phyloP scores from a whole-genome alignment of 2,329 filamentous ascomycete species.

The Beauveria scarabaeidicola region DNA sequence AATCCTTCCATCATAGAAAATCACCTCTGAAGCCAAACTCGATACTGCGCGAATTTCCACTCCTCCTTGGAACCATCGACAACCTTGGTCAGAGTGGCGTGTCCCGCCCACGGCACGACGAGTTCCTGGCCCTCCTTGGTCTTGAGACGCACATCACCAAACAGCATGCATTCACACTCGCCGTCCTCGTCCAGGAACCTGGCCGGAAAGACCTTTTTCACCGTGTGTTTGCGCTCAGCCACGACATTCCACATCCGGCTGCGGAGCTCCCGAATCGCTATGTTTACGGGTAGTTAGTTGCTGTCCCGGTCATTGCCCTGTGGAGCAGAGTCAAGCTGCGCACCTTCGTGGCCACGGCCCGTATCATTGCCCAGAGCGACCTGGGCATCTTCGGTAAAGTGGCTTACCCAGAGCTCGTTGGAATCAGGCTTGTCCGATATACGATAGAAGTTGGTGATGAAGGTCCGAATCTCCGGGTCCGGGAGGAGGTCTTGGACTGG shows the following conservation, averaged over 20 bases:
- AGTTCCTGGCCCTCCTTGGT: slow-evolving; percentile 20
- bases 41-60: slow-evolving; percentile 27
- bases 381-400: slow-evolving; percentile 33
- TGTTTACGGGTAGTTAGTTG: not conserved
- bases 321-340: slow-evolving; percentile 1
- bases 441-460: slow-evolving; percentile 36
- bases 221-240: slow-evolving; percentile 30
- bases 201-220: slow-evolving; percentile 34
- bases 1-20: not conserved
- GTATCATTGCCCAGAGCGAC: slow-evolving; percentile 33
- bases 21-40: slow-evolving; percentile 24
- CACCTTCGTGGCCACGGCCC: slow-evolving; percentile 29
- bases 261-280: slow-evolving; percentile 34
- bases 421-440: slow-evolving; percentile 33
- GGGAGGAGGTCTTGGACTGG: slow-evolving; percentile 22
- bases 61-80: slow-evolving; percentile 16
- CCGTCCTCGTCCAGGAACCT: slow-evolving; percentile 20
- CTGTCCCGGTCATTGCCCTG: not conserved
- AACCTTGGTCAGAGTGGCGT: slow-evolving; percentile 22
- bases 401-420: slow-evolving; percentile 35
- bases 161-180: slow-evolving; percentile 27
- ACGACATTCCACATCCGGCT: slow-evolving; percentile 36
- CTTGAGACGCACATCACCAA: slow-evolving; percentile 22
- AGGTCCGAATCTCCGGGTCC: slow-evolving; percentile 26
- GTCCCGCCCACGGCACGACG: slow-evolving; percentile 24